These are phyloP conservation scores for Tetrahymena thermophila DNA, from an alignment of 73 alveolate genomes.

Conservation along the genomic window DNA sequence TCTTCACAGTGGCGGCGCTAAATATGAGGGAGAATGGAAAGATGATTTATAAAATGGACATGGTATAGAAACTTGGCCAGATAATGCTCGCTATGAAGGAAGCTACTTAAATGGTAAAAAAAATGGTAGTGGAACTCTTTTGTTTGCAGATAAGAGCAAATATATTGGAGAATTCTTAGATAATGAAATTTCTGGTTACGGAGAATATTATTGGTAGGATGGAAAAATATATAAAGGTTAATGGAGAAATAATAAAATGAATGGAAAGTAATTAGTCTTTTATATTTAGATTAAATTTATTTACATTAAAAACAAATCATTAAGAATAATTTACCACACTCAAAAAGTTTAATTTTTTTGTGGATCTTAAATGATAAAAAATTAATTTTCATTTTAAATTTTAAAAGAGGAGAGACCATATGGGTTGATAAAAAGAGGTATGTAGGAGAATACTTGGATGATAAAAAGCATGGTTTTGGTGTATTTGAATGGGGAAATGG, in stretches of 20 bases:
- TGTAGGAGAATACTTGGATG: slow-evolving; percentile 45
- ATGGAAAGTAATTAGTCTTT: background rate
- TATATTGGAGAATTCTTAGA: slow-evolving; percentile 32
- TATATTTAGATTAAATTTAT: background rate
- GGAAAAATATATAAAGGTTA: slow-evolving; percentile 32
- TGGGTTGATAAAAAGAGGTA: slow-evolving; percentile 51
- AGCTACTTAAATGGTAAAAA: slow-evolving; percentile 46
- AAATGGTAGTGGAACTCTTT: slow-evolving; percentile 58
- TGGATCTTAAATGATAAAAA: background rate
- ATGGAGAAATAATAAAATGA: slow-evolving; percentile 39
- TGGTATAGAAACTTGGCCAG: slow-evolving; percentile 71
- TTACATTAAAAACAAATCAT: background rate
- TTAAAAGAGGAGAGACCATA: slow-evolving; percentile 16
- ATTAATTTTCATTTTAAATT: background rate
- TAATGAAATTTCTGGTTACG: slow-evolving; percentile 37
- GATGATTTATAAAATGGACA: slow-evolving; percentile 69
- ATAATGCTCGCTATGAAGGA: slow-evolving; percentile 53
- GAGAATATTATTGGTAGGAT: slow-evolving; percentile 43
- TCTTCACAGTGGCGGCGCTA: slow-evolving; percentile 53
- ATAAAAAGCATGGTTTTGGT: slow-evolving; percentile 48
- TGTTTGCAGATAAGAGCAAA: slow-evolving; percentile 36
- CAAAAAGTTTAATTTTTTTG: background rate
- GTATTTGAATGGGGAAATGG: slow-evolving; percentile 48
- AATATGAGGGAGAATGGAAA: slow-evolving; percentile 81
- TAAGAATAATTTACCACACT: background rate